Evolutionary conservation across 31 red algal genomes (phyloP).

Genomic region (Odonthalia washingtoniensis): DNA sequence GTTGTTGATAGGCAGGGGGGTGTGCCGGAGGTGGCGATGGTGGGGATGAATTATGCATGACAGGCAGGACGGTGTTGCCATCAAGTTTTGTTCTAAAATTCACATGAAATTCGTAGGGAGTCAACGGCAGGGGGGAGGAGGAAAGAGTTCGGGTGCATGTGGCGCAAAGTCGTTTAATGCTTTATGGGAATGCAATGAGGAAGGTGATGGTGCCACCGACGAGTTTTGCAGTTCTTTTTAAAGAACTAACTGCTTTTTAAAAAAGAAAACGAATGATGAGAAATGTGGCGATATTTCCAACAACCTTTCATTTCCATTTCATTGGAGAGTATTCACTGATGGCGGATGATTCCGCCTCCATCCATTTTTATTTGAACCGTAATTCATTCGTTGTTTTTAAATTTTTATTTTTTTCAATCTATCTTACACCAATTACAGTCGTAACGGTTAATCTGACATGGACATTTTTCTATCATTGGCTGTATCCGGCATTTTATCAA

Average conservation of each 20-base stretch:
- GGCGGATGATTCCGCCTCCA: background rate
- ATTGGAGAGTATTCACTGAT: background rate
- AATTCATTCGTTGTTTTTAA: too few relatives aligned
- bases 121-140: background rate
- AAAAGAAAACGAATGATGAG: background rate
- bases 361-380: background rate
- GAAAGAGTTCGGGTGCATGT: background rate
- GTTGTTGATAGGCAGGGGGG: background rate
- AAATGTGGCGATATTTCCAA: background rate
- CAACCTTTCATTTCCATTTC: background rate
- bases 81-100: too few relatives aligned
- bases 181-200: background rate
- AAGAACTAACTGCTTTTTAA: background rate
- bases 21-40: slow-evolving; percentile 20
- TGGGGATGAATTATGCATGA: background rate
- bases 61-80: too few relatives aligned
- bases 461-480: too few relatives aligned
- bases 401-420: too few relatives aligned
- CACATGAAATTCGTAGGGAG: background rate
- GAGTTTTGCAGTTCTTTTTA: background rate
- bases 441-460: too few relatives aligned
- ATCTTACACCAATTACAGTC: too few relatives aligned
- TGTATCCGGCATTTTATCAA: too few relatives aligned
- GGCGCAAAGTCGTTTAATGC: background rate
- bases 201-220: background rate